Conservation (phyloP, 2,329 filamentous ascomycete genomes). For the Madurella mycetomatis region DNA sequence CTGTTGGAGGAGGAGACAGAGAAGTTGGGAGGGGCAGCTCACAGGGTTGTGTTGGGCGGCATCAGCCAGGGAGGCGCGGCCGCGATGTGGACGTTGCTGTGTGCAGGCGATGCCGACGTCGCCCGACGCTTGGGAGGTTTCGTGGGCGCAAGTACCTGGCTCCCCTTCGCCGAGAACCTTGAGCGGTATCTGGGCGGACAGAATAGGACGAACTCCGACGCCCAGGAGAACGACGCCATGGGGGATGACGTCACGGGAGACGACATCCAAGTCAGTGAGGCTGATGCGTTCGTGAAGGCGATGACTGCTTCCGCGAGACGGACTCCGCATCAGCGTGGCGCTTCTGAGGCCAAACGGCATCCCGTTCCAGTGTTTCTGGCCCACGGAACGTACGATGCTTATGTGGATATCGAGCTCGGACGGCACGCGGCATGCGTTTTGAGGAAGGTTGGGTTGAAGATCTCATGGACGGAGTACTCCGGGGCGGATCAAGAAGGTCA, state of each 20-base stretch:
- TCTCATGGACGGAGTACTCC: not conserved
- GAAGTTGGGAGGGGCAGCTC: not conserved
- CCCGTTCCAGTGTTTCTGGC: not conserved
- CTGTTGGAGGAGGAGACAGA: not conserved
- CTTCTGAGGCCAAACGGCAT: not conserved
- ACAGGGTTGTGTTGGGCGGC: not conserved
- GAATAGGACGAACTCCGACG: not conserved
- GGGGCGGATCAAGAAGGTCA: not conserved
- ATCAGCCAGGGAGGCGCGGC: not conserved
- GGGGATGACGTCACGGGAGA: not conserved
- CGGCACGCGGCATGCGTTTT: not conserved
- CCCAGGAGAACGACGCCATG: no score
- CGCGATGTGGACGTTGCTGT: constrained; percentile 1
- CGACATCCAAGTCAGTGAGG: not conserved
- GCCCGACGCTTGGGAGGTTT: not conserved
- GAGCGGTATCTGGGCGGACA: not conserved
- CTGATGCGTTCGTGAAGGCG: not conserved
- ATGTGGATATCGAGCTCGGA: constrained; percentile 1
- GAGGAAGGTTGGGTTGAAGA: not conserved
- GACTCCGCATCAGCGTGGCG: not conserved
- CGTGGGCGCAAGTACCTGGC: not conserved
- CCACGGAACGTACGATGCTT: not conserved
- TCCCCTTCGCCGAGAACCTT: not conserved
- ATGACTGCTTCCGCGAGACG: not conserved
- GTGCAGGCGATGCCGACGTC: not conserved